phyloP scores from a whole-genome alignment of 1,284 basidiomycete genomes.

The Ganoderma lingzhi region DNA sequence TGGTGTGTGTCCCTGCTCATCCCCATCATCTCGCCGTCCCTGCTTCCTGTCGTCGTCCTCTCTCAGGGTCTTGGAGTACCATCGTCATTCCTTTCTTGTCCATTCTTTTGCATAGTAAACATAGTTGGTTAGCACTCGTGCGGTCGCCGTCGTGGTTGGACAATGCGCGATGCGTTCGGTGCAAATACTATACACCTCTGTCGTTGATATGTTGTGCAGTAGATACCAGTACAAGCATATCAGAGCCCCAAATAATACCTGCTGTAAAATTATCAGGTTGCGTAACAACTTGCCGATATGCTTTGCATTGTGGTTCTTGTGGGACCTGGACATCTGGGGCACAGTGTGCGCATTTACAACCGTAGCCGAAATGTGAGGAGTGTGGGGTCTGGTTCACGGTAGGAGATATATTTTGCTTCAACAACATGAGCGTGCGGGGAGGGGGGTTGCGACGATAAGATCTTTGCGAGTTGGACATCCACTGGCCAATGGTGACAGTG shows the following conservation, averaged over 20 bases:
- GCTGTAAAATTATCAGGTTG: slow-evolving; percentile 7
- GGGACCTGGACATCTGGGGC: too few species aligned
- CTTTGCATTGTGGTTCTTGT: neutral
- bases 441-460: too few species aligned
- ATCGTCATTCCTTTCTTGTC: slow-evolving; percentile 30
- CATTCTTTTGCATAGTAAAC: slow-evolving; percentile 32
- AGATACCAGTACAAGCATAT: slow-evolving; percentile 30
- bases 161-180: slow-evolving; percentile 19
- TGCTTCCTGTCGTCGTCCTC: neutral
- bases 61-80: slow-evolving; percentile 20
- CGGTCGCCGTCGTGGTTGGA: slow-evolving; percentile 22
- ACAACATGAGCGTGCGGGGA: too few species aligned
- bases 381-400: too few species aligned
- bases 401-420: too few species aligned
- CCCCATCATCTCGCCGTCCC: too few species aligned
- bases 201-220: slow-evolving; percentile 34
- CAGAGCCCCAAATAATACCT: slow-evolving; percentile 28
- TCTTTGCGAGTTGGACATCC: too few species aligned
- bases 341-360: too few species aligned
- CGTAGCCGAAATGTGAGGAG: too few species aligned
- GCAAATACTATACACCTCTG: slow-evolving; percentile 25
- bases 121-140: slow-evolving; percentile 22
- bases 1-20: neutral
- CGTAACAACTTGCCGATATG: neutral
- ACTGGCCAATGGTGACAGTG: too few species aligned